Conservation (phyloP, 768 basidiomycete species). For the Phanerochaete sordida region DNA sequence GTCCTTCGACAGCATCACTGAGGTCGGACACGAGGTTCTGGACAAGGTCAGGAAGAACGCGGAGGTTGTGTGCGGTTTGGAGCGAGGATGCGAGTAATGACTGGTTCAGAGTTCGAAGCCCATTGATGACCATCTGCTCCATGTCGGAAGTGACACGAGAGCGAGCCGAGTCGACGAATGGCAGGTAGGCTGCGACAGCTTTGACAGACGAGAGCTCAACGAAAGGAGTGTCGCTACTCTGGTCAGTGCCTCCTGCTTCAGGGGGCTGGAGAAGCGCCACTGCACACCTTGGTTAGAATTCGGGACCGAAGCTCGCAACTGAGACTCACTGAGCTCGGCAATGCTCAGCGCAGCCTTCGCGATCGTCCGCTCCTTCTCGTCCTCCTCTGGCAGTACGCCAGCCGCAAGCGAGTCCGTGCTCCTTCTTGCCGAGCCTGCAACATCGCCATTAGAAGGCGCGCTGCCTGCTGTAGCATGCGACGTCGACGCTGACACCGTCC, state of each 20-base stretch:
- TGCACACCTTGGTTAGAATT: not conserved
- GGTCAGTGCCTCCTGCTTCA: not conserved
- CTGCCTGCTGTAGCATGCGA: not conserved
- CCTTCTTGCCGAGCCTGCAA: constrained; percentile 4
- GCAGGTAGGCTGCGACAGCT: constrained; percentile 65
- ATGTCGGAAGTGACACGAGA: constrained; percentile 76
- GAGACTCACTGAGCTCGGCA: constrained; percentile 76
- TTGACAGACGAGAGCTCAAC: constrained; percentile 67
- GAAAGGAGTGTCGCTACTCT: not conserved
- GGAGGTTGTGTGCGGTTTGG: constrained; percentile 93
- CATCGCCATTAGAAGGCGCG: constrained; percentile 6
- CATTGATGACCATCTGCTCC: constrained; percentile 85
- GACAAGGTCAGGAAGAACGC: constrained; percentile 79
- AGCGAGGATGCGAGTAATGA: constrained; percentile 88
- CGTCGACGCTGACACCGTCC: not conserved
- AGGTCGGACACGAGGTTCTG: constrained; percentile 75
- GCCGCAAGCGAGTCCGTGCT: constrained; percentile 14
- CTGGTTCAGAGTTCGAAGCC: constrained; percentile 83
- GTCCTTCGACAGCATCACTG: constrained; percentile 76
- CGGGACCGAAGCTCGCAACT: too few species aligned
- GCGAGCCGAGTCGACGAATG: constrained; percentile 69
- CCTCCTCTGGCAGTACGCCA: constrained; percentile 38
- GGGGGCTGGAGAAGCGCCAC: constrained; percentile 2
- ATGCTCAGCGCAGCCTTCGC: constrained; percentile 94
- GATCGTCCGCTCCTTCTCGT: constrained; percentile 82